Conservation (phyloP, 108 stramenopile species). For the Skeletonema grethae region DNA sequence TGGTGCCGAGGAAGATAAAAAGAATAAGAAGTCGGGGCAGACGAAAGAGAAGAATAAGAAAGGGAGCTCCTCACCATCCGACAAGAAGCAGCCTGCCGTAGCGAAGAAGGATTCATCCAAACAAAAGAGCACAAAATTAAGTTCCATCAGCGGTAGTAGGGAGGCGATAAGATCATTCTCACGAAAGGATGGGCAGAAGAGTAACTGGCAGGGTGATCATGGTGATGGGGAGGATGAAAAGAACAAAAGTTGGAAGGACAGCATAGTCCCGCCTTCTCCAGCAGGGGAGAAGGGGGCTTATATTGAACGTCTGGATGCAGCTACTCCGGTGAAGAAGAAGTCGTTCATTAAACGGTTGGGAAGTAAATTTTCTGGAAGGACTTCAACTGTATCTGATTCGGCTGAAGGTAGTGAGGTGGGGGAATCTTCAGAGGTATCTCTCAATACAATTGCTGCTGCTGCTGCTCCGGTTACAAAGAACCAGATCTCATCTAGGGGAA, state of each 20-base stretch:
- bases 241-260: not conserved
- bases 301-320: no score
- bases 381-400: not conserved
- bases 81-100: not conserved
- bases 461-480: not conserved
- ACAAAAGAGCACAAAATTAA: not conserved
- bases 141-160: not conserved
- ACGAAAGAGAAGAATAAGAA: not conserved
- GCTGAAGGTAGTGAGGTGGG: not conserved
- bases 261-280: not conserved
- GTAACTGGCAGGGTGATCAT: not conserved
- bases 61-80: no score
- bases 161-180: not conserved
- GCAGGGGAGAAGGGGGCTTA: no score
- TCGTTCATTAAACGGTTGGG: not conserved
- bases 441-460: no score
- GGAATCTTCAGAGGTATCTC: not conserved
- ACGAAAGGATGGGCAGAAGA: not conserved
- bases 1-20: not conserved
- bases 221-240: not conserved
- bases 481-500: not conserved
- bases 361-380: not conserved
- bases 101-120: not conserved
- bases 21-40: not conserved
- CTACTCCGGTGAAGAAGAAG: not conserved